phyloP scores from a whole-genome alignment of 2,329 filamentous ascomycete genomes.

The Colletotrichum euphorbiae region DNA sequence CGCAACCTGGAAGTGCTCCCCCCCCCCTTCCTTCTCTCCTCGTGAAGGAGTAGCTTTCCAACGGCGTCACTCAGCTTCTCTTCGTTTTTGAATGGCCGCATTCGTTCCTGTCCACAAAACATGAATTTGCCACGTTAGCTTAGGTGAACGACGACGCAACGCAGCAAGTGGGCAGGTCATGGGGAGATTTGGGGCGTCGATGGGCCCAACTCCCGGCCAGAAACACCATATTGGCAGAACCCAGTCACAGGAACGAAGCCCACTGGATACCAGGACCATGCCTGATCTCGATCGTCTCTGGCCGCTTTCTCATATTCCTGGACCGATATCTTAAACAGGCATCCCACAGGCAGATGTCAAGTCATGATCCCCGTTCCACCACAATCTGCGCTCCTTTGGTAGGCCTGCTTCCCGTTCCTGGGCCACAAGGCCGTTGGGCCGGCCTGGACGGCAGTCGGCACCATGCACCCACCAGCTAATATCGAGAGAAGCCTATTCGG shows the following conservation, averaged over 20 bases:
- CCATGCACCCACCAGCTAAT: constrained; percentile 7
- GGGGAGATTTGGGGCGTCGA: constrained; percentile 23
- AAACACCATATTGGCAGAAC: constrained; percentile 4
- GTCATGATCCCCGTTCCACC: constrained; percentile 23
- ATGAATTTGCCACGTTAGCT: not conserved
- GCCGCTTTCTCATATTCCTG: not conserved
- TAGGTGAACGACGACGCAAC: not conserved
- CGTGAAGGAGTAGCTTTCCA: too few species aligned
- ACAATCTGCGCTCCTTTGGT: constrained; percentile 32
- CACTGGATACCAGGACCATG: too few species aligned
- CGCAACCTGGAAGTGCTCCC: too few species aligned
- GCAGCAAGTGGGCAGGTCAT: constrained; percentile 20
- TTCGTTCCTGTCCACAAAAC: not conserved
- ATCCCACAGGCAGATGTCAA: not conserved
- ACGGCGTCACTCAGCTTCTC: too few species aligned
- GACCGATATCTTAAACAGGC: not conserved
- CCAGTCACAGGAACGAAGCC: constrained; percentile 18
- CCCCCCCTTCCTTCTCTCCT: too few species aligned
- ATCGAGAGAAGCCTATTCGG: constrained; percentile 30
- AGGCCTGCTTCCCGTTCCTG: constrained; percentile 24
- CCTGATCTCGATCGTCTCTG: too few species aligned
- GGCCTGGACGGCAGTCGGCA: constrained; percentile 28
- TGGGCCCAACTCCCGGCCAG: constrained; percentile 19
- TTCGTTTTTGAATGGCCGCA: not conserved
- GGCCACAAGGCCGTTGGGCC: constrained; percentile 30